Conservation (phyloP, 768 basidiomycete genomes). For the Ephemerocybe angulata region DNA sequence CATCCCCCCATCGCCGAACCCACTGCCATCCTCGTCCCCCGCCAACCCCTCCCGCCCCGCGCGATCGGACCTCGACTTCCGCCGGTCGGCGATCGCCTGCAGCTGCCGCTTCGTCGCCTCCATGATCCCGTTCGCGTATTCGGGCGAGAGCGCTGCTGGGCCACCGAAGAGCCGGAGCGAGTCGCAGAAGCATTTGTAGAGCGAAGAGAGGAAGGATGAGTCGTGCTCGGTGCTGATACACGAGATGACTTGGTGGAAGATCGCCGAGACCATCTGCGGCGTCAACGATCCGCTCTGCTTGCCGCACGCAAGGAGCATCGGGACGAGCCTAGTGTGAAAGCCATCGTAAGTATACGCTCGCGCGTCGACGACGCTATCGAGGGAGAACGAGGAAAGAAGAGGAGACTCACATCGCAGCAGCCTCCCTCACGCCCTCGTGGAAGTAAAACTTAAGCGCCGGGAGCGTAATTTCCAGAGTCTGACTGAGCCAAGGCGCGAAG, state of each 20-base stretch:
- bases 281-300: slow-evolving; percentile 64
- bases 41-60: slow-evolving; percentile 33
- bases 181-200: slow-evolving; percentile 70
- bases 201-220: slow-evolving; percentile 70
- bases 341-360: not conserved
- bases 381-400: not conserved
- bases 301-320: slow-evolving; percentile 65
- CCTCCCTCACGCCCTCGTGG: slow-evolving; percentile 82
- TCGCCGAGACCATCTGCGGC: slow-evolving; percentile 62
- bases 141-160: slow-evolving; percentile 46
- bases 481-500: slow-evolving; percentile 71
- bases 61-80: slow-evolving; percentile 47
- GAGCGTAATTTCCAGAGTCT: slow-evolving; percentile 67
- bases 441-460: slow-evolving; percentile 74
- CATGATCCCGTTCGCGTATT: slow-evolving; percentile 51
- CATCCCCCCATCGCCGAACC: slow-evolving; percentile 42
- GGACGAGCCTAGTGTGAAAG: slow-evolving; percentile 78
- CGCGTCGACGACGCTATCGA: not conserved
- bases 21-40: too few species aligned
- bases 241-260: slow-evolving; percentile 61
- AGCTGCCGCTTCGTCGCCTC: slow-evolving; percentile 74
- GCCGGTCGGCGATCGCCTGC: slow-evolving; percentile 61
- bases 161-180: slow-evolving; percentile 58
- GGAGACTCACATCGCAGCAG: slow-evolving; percentile 60
- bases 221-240: slow-evolving; percentile 68